Evolutionary conservation across 768 basidiomycete species (phyloP).

Genomic region (Sporobolomyces pararoseus): DNA sequence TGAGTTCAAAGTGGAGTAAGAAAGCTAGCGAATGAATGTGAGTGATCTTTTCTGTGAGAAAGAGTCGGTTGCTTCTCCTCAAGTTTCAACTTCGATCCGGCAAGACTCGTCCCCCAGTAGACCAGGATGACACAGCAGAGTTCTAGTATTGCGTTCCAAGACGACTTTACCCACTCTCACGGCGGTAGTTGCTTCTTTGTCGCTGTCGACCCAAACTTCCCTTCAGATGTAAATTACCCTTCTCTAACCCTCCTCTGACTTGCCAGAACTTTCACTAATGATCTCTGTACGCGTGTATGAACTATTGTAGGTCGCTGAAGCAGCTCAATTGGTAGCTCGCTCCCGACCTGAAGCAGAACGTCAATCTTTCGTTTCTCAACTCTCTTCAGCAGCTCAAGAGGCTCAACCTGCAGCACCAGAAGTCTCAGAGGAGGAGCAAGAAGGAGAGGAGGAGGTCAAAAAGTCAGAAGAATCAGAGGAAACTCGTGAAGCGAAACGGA

Average conservation of each 20-base stretch:
- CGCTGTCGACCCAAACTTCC: conserved; percentile 36
- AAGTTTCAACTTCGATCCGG: no score
- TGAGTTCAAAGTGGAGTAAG: neutral
- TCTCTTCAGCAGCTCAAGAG: conserved; percentile 13
- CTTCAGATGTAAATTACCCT: conserved; percentile 7
- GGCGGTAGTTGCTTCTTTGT: conserved; percentile 34
- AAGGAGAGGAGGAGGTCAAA: conserved; percentile 6
- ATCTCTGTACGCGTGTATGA: neutral
- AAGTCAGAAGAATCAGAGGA: conserved; percentile 27
- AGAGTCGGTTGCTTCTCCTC: no score
- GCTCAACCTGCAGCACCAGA: conserved; percentile 20
- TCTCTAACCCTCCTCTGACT: neutral
- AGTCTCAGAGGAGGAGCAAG: neutral
- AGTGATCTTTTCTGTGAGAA: neutral
- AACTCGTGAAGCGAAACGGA: conserved; percentile 20
- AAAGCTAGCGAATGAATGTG: neutral
- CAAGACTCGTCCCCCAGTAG: neutral
- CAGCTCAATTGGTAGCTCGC: conserved; percentile 21
- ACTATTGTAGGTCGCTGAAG: conserved; percentile 20
- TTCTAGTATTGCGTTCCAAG: conserved; percentile 32
- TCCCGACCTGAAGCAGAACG: conserved; percentile 25
- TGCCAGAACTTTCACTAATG: neutral
- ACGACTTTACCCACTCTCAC: conserved; percentile 27
- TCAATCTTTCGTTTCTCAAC: conserved; percentile 9
- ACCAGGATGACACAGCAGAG: conserved; percentile 10